Evolutionary conservation across 139 green algal genomes (phyloP).

Genomic region (Eudorina sp.): DNA sequence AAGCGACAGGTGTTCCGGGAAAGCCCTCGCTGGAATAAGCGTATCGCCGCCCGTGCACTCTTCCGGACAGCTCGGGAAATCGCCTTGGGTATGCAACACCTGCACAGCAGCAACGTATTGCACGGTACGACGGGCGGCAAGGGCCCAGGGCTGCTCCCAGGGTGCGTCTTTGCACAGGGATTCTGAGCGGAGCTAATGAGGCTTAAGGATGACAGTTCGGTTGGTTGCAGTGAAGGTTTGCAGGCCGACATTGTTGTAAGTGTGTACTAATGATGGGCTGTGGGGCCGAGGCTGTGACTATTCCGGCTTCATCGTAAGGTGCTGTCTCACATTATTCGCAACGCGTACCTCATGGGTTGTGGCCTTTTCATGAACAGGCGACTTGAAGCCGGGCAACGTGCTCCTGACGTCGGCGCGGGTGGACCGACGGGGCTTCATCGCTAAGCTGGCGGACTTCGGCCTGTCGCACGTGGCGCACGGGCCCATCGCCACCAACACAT

Average conservation of each 20-base stretch:
- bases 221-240: too few relatives aligned
- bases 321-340: too few relatives aligned
- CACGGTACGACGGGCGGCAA: constrained; percentile 24
- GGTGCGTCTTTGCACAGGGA: too few relatives aligned
- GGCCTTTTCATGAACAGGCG: too few relatives aligned
- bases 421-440: constrained; percentile 49
- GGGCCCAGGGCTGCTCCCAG: too few relatives aligned
- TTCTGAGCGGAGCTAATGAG: too few relatives aligned
- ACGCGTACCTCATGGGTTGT: too few relatives aligned
- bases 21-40: constrained; percentile 50
- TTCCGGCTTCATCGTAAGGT: too few relatives aligned
- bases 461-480: constrained; percentile 85
- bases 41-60: constrained; percentile 49
- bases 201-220: too few relatives aligned
- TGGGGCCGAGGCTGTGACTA: too few relatives aligned
- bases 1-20: constrained; percentile 53
- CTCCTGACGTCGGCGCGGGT: constrained; percentile 43
- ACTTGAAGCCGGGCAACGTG: constrained; percentile 50
- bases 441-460: constrained; percentile 95
- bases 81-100: constrained; percentile 54
- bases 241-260: too few relatives aligned
- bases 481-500: constrained; percentile 90
- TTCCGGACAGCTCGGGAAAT: constrained; percentile 53
- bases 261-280: too few relatives aligned
- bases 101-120: constrained; percentile 52